Evolutionary conservation across 345 rosid genomes (phyloP).

Genomic region (thale cress (Arabidopsis thaliana)): TAIR10.1 NC_003074.8:9595001-9595500

Average conservation of each 20-base stretch:
- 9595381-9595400: slow-evolving; percentile 9
- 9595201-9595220: slow-evolving; percentile 24
- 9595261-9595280: slow-evolving; percentile 12
- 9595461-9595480: too few species aligned
- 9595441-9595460: too few species aligned
- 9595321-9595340: not conserved
- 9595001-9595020: slow-evolving; percentile 44
- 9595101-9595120: slow-evolving; percentile 38
- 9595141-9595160: slow-evolving; percentile 22
- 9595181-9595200: slow-evolving; percentile 32
- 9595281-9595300: slow-evolving; percentile 21
- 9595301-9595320: not conserved
- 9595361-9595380: slow-evolving; percentile 1
- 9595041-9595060: slow-evolving; percentile 35
- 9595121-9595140: slow-evolving; percentile 22
- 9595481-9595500: too few species aligned
- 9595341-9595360: not conserved
- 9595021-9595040: slow-evolving; percentile 30
- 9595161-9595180: slow-evolving; percentile 32
- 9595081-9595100: slow-evolving; percentile 46
- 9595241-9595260: not conserved
- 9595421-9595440: not conserved
- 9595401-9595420: slow-evolving; percentile 11
- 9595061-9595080: slow-evolving; percentile 45
- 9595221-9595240: not conserved